Evolutionary conservation across 1,284 basidiomycete species (phyloP).

Genomic region (Crepidotus sp.): DNA sequence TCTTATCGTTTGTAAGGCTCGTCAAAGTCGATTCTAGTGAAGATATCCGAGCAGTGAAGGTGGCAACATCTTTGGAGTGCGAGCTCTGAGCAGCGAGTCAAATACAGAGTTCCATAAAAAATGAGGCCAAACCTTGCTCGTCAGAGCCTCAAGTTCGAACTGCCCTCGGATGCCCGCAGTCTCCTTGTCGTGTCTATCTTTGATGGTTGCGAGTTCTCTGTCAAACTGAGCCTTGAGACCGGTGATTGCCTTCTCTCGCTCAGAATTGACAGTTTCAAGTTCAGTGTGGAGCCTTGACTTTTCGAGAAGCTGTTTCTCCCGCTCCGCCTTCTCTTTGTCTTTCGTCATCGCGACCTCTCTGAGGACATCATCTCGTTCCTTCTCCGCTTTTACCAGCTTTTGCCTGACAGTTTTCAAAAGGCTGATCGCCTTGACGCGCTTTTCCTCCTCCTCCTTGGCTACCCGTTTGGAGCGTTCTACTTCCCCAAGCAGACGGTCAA

Average conservation of each 20-base stretch:
- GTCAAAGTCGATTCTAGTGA: conserved; percentile 64
- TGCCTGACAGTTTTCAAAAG: conserved; percentile 87
- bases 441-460: conserved; percentile 91
- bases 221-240: conserved; percentile 68
- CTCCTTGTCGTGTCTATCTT: conserved; percentile 72
- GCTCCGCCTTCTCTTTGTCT: conserved; percentile 48
- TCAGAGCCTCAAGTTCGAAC: conserved; percentile 68
- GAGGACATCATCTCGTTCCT: conserved; percentile 74
- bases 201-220: conserved; percentile 54
- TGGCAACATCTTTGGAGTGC: conserved; percentile 59
- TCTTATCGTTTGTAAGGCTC: conserved; percentile 64
- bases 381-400: conserved; percentile 87
- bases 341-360: conserved; percentile 46
- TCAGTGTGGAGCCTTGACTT: conserved; percentile 28
- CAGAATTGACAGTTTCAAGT: conserved; percentile 48
- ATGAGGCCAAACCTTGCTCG: conserved; percentile 52
- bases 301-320: conserved; percentile 11
- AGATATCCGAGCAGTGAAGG: conserved; percentile 55
- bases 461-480: conserved; percentile 49
- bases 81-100: conserved; percentile 40
- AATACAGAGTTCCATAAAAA: conserved; percentile 3
- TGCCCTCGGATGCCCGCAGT: conserved; percentile 55
- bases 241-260: conserved; percentile 65
- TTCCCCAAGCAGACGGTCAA: conserved; percentile 52
- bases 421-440: conserved; percentile 85